These are phyloP conservation scores for Sutorius eximius DNA, from an alignment of 1,284 basidiomycete genomes.

Conservation along the genomic window DNA sequence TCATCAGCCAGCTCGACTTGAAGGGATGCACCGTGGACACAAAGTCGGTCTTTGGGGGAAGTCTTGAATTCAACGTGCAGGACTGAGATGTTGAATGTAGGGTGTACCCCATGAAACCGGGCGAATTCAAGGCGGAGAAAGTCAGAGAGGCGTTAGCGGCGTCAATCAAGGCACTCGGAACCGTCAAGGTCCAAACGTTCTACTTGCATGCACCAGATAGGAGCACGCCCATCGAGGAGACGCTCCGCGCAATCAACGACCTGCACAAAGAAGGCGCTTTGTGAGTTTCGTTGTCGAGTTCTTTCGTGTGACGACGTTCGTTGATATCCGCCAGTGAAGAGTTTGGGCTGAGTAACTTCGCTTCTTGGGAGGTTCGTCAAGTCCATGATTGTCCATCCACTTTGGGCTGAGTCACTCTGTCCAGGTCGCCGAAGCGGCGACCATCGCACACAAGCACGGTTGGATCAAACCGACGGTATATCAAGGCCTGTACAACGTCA, in stretches of 20 bases:
- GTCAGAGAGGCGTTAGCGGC: constrained; percentile 23
- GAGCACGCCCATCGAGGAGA: constrained; percentile 35
- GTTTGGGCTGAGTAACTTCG: constrained; percentile 45
- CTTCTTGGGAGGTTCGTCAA: constrained; percentile 39
- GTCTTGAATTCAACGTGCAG: not conserved
- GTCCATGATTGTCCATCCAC: not conserved
- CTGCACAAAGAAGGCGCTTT: constrained; percentile 43
- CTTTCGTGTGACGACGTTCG: not conserved
- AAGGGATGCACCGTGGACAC: constrained; percentile 35
- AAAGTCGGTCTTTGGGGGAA: constrained; percentile 14
- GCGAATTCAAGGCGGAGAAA: constrained; percentile 24
- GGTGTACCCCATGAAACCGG: constrained; percentile 23
- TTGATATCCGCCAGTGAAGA: constrained; percentile 36
- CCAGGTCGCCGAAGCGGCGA: constrained; percentile 39
- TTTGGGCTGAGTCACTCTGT: not conserved
- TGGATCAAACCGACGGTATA: constrained; percentile 36
- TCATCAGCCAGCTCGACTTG: constrained; percentile 29
- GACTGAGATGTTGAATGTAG: constrained; percentile 3
- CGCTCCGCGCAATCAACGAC: constrained; percentile 41
- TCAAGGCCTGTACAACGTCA: constrained; percentile 41
- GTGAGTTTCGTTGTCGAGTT: constrained; percentile 25
- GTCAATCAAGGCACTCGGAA: constrained; percentile 24
- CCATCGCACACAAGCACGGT: constrained; percentile 33
- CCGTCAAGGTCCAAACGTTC: constrained; percentile 24
- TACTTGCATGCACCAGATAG: constrained; percentile 32